Percentiles rank a stretch among this genome's conserved stretches.
Conservation (phyloP, 805 yeast species). For the Schwanniomyces vanrijiae region DNA sequence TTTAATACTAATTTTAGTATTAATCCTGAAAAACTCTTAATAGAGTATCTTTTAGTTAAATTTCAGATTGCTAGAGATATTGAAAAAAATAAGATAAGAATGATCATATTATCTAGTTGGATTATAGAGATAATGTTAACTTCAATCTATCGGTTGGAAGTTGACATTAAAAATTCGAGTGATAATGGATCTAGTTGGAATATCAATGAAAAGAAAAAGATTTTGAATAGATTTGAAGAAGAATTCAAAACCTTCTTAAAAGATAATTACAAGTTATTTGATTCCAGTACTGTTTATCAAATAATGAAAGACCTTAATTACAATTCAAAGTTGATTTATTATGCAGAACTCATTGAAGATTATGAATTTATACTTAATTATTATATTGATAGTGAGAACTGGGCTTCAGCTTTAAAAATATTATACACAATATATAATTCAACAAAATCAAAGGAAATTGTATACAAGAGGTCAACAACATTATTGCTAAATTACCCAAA, state of each 20-base stretch:
- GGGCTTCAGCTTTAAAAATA: constrained; percentile 69
- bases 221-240: constrained; percentile 8
- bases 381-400: constrained; percentile 67
- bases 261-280: constrained; percentile 50
- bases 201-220: background rate
- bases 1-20: background rate
- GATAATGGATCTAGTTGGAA: background rate
- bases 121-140: constrained; percentile 59
- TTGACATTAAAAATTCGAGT: constrained; percentile 12
- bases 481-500: constrained; percentile 67
- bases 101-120: constrained; percentile 62
- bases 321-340: constrained; percentile 60
- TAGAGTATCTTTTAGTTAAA: constrained; percentile 35
- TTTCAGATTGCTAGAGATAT: constrained; percentile 20
- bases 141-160: constrained; percentile 43
- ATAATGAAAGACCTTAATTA: constrained; percentile 67
- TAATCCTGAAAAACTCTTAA: constrained; percentile 24
- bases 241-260: constrained; percentile 51
- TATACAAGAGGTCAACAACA: constrained; percentile 69
- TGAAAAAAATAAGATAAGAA: constrained; percentile 29
- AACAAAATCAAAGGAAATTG: constrained; percentile 32
- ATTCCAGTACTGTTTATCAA: constrained; percentile 68
- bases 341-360: constrained; percentile 69
- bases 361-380: constrained; percentile 65
- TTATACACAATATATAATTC: constrained; percentile 50